Base-by-base conservation (phyloP, 2,329 filamentous ascomycete species). In the Blastomyces parvus region DNA sequence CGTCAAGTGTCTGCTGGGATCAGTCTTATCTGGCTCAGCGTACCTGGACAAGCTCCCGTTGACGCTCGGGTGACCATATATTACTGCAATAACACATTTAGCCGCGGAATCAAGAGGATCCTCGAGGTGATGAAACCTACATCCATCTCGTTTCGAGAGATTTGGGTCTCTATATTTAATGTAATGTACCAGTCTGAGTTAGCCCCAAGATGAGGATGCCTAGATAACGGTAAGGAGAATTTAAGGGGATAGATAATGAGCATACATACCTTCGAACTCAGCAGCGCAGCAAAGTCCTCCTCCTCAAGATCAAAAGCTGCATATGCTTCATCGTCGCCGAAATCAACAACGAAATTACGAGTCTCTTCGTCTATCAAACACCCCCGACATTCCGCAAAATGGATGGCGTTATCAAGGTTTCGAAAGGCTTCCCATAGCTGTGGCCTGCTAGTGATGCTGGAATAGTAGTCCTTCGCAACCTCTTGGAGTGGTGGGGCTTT, bases 121-220 rank as follows among this genome's bases (percentile, higher is more conserved):
- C 3, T 59, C 42, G 25, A 50, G 40, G 44, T 33, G 44, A 61
- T 44, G 25, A 64, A 64, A 70, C 84, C 72, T 76, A 86, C 84
- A 91, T 89, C 88, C 88, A 91, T 73, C 88, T 81, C 3, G 88
- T 85, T 64, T 79, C 81, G 56, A 81, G 75, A 59, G 77, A 79
- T 50, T 74, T 75, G 2, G 82, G 79, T 63, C 80, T 77, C 69
- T 82, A 71, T 27, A 46, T 19, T 2, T 38, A 52, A 7, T n/a
- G n/a, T 38, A 52, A 7, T n/a, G n/a, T 2, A 53, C 38, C 6
- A 61, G 50, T 55, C 8, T 25, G 7, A 19, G n/a, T 38, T 38
- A 38, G 17, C 27, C 30, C 9, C 3, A 9, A 14, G 11, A 11
- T 46, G 13, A 42, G 1, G 17, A 30, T 36, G 14, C 5, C 25